Evolutionary conservation across 345 rosid species (phyloP), one percentile per base, ranked within the genome.

Genomic region (Pugionium cornutum): DNA sequence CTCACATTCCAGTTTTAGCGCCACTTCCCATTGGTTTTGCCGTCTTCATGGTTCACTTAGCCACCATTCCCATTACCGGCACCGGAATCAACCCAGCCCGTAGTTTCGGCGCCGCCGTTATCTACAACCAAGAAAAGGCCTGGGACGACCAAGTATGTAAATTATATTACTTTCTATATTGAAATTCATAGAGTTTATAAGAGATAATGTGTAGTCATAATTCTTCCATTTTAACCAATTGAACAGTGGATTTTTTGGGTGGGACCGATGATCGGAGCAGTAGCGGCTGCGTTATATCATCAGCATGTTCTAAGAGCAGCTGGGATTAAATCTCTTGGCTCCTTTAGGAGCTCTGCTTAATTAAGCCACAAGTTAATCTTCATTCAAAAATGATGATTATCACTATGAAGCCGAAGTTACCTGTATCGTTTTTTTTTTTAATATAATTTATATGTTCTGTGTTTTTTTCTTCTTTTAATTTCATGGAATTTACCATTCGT

Each of bases 11-110:
- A 3, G 82, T 84, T 54, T 84, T 91, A 84, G 98, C 98, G 6
- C 98, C 96, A 36, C 98, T 91, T 9, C 97, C 97, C 3, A 91
- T 91, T 58, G 97, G 97, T 57, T 91, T 91, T 68, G 96, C 97
- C 8, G 97, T 91, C 72, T 91, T 91, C 85, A 86, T 88, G 91
- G 97, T 91, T 69, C 97, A 91, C 66, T 71, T 91, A 48, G 96
- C 96, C 50, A 91, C 97, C 27, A 91, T 91, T 48, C 97, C 97
- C 7, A 74, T 91, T 64, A 88, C 96, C 34, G 97, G 97, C 28
- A 91, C 97, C 9, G 96, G 97, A 44, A 91, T 91, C 78, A 91
- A 91, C 86, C 98, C 98, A 4, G 98, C 98, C 5, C 88, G 98
- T 79, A 91, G 98, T 58, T 84, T 91, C 4, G 98, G 98, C 48